Percentiles rank a stretch among this genome's conserved stretches.
Evolutionary conservation across 345 rosid species (phyloP).

Genomic region (Lumnitzera racemosa): DNA sequence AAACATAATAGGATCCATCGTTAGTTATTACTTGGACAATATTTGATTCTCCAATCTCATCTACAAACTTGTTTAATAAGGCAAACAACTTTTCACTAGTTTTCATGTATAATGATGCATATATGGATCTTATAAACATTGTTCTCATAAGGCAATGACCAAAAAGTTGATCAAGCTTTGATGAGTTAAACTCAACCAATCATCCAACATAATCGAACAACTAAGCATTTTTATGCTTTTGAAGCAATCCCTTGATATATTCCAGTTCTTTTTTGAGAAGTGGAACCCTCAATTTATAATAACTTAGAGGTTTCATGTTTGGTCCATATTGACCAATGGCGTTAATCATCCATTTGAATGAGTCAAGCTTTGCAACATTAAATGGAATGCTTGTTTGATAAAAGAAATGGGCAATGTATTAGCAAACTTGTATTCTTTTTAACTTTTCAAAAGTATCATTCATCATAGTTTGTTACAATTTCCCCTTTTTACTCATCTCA

Average conservation of each 20-base stretch:
- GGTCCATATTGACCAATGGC: background rate
- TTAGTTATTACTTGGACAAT: background rate
- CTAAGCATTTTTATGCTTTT: constrained; percentile 10
- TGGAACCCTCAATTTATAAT: too few species aligned
- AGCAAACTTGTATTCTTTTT: background rate
- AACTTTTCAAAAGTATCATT: background rate
- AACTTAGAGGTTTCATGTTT: background rate
- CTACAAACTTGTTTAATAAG: background rate
- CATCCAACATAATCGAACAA: constrained; percentile 23
- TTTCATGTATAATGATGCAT: constrained; percentile 2
- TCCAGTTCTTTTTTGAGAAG: background rate
- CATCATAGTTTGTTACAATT: too few species aligned
- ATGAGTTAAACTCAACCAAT: constrained; percentile 10
- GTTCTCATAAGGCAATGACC: background rate
- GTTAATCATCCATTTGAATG: background rate
- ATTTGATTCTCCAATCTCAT: constrained; percentile 3
- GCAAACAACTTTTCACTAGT: constrained; percentile 1
- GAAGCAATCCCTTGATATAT: background rate
- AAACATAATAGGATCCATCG: background rate
- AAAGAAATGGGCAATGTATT: background rate
- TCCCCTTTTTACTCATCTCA: too few species aligned
- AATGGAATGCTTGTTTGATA: background rate
- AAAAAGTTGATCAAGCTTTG: constrained; percentile 8
- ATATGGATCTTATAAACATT: background rate
- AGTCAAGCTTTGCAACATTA: background rate